These are phyloP conservation scores for Colletotrichum liaoningense DNA, from an alignment of 2,329 filamentous ascomycete species.

Conservation along the genomic window DNA sequence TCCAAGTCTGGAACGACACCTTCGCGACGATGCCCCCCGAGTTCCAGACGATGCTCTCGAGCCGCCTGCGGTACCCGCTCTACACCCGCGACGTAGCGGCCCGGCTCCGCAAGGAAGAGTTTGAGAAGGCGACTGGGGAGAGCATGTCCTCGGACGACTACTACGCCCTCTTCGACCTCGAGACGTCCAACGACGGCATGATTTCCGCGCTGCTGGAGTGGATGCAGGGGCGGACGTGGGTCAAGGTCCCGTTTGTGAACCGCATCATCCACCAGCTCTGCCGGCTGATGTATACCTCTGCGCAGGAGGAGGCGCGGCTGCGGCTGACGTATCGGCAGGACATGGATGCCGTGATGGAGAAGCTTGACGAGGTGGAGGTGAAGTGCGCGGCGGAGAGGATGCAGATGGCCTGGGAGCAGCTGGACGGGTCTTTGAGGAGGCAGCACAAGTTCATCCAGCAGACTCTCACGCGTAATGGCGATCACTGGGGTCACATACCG, in stretches of 20 bases:
- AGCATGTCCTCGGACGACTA: conserved; percentile 23
- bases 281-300: conserved; percentile 27
- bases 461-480: not conserved
- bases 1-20: not conserved
- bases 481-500: not conserved
- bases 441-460: not conserved
- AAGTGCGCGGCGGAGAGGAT: not conserved
- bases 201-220: conserved; percentile 29
- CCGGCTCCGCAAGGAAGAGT: conserved; percentile 14
- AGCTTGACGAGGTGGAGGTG: not conserved
- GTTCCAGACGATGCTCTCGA: not conserved
- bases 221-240: conserved; percentile 24
- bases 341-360: not conserved
- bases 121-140: conserved; percentile 31
- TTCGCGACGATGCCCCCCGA: conserved; percentile 1
- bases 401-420: conserved; percentile 2
- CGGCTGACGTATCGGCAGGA: conserved; percentile 8
- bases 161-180: conserved; percentile 31
- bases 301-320: conserved; percentile 30
- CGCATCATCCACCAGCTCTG: conserved; percentile 24
- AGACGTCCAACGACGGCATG: conserved; percentile 34
- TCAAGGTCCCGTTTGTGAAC: conserved; percentile 32
- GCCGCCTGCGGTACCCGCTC: conserved; percentile 14
- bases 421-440: not conserved
- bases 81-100: conserved; percentile 24